Base-by-base conservation (phyloP, 2,329 filamentous ascomycete genomes). In the Neurospora crassa region DNA sequence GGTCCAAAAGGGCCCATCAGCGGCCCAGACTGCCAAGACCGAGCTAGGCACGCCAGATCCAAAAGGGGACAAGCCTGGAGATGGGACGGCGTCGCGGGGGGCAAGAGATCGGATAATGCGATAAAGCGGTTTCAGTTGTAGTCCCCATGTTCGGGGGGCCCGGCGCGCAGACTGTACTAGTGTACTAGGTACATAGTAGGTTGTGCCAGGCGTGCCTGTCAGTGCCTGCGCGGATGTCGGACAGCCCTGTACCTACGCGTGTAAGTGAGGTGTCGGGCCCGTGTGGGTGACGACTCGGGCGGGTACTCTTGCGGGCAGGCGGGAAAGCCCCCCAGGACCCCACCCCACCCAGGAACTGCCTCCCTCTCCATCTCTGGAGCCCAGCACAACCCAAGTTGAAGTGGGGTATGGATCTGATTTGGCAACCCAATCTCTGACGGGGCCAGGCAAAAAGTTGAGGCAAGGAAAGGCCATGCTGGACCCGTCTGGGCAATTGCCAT, bases 401-500 rank as follows among this genome's bases (percentile, higher is more conserved):
- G 37, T 69, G 37, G 68, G 41, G 68, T 69, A 1, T 41, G 63
- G 68, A 34, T 16, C 72, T 69, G 71, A 71, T 76, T 76, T 76
- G 70, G 40, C 43, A 67, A 74, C 73, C 75, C 74, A 76, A 76
- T 74, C 74, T 75, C 73, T 76, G 72, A 72, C 71, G 72, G 34
- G 34, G 42, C 45, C 34, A 63, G 43, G 24, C 42, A 69, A 69
- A 63, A 53, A 42, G 45, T 70, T 69, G 68, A 72, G 69, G 59
- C 72, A 42, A 73, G 43, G 70, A 71, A 71, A 70, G 73, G 43
- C 72, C 69, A 72, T 71, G 72, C 53, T 63, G 53, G 53, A 63
- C 53, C 53, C 53, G 47, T 59, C 47, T 59, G 20, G 47, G 47
- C 53, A n/a, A 63, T 63, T 63, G 53, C 53, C 29, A 63, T 63